Evolutionary conservation across 192 early-diverging fungal species (phyloP).

Genomic region (Gryganskiella cystojenkinii): DNA sequence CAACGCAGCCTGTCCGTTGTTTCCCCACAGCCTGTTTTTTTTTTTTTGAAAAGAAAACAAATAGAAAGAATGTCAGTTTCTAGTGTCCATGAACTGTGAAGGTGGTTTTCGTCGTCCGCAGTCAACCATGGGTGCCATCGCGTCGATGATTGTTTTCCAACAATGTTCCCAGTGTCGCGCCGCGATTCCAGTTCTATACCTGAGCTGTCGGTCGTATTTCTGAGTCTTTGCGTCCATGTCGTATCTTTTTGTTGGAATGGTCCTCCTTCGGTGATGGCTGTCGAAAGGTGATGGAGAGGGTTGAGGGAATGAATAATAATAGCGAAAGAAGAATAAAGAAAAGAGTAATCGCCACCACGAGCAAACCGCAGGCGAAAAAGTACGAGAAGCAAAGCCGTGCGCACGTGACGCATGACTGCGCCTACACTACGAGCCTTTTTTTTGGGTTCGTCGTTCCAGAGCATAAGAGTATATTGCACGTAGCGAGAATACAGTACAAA

Average conservation of each 20-base stretch:
- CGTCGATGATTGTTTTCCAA: background rate
- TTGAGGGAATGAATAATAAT: background rate
- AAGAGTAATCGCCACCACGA: background rate
- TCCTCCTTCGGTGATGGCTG: background rate
- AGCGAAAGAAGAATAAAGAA: too few species aligned
- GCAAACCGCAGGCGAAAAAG: too few species aligned
- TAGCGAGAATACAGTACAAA: too few species aligned
- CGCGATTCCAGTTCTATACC: conserved; percentile 58
- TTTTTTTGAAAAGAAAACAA: background rate
- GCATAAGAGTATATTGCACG: too few species aligned
- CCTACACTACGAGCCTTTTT: too few species aligned
- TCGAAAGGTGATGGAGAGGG: background rate
- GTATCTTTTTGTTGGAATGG: background rate
- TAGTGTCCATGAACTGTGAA: background rate
- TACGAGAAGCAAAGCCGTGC: too few species aligned
- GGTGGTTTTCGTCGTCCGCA: conserved; percentile 18
- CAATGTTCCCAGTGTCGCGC: background rate
- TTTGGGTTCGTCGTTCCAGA: too few species aligned
- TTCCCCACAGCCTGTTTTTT: conserved; percentile 87
- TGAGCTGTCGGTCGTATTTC: conserved; percentile 88
- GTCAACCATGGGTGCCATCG: conserved; percentile 8
- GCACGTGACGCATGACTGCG: too few species aligned
- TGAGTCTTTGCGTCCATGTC: conserved; percentile 72
- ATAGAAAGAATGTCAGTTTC: too few species aligned
- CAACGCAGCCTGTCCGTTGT: conserved; percentile 88